These are phyloP conservation scores for Lodderomyces margitis DNA, from an alignment of 1,139 yeast species.

Conservation along the genomic window DNA sequence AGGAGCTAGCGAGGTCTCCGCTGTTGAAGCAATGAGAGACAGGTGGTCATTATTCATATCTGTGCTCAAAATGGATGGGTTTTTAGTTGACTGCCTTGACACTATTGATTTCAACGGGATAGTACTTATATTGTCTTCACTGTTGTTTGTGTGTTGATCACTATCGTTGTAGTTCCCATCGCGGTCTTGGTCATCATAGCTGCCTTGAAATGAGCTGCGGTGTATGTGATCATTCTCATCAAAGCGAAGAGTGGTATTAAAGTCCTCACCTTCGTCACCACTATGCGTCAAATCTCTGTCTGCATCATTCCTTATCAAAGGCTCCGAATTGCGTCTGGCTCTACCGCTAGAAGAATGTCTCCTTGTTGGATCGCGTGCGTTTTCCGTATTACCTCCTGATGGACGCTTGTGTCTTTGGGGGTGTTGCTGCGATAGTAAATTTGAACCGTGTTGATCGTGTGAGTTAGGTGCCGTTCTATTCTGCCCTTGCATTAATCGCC, in stretches of 20 bases:
- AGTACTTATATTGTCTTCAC: conserved; percentile 41
- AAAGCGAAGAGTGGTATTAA: conserved; percentile 4
- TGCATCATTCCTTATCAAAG: background rate
- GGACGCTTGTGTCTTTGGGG: conserved; percentile 3
- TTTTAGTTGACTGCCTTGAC: conserved; percentile 47
- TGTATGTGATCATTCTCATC: conserved; percentile 3
- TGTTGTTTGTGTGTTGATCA: conserved; percentile 8
- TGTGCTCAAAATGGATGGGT: conserved; percentile 44
- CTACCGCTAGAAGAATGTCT: background rate
- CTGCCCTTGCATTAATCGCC: conserved; percentile 47
- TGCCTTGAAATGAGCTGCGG: conserved; percentile 2
- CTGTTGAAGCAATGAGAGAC: conserved; percentile 47
- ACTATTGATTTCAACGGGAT: conserved; percentile 52
- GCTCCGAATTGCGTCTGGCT: background rate
- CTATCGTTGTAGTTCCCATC: background rate
- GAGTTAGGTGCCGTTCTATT: conserved; percentile 17
- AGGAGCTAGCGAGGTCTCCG: conserved; percentile 54
- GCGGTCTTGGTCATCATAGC: conserved; percentile 1
- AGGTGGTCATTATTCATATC: conserved; percentile 36
- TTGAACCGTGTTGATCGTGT: background rate
- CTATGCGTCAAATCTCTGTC: background rate
- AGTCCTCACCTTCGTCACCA: conserved; percentile 7
- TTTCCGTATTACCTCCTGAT: background rate
- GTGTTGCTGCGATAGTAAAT: conserved; percentile 1
- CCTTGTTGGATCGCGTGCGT: background rate